Percentiles rank a stretch among this genome's conserved stretches.
phyloP scores from a whole-genome alignment of 2,329 filamentous ascomycete species.

The Alternaria panax region DNA sequence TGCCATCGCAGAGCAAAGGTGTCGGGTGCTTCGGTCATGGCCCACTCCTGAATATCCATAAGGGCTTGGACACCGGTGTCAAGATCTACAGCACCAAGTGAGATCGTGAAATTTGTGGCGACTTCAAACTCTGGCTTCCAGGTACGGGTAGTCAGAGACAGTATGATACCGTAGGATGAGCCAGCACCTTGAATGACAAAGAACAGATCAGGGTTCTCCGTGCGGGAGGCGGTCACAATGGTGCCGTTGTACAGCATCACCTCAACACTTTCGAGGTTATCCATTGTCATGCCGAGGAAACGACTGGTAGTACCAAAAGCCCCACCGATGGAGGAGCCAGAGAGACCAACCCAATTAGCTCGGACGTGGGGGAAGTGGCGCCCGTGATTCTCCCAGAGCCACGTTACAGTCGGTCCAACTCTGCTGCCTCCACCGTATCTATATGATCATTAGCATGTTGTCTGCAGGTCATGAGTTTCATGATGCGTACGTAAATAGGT shows the following conservation, averaged over 20 bases:
- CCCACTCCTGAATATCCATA: conserved; percentile 23
- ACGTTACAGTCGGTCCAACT: conserved; percentile 23
- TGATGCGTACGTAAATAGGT: conserved; percentile 4
- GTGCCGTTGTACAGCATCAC: conserved; percentile 26
- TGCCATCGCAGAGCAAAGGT: conserved; percentile 26
- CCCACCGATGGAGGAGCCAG: conserved; percentile 22
- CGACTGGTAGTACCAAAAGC: conserved; percentile 27
- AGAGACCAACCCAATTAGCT: conserved; percentile 22
- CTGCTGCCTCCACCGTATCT: conserved; percentile 26
- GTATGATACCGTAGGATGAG: conserved; percentile 22
- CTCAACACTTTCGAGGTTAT: conserved; percentile 24
- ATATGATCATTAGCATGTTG: conserved; percentile 3
- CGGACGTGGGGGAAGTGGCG: conserved; percentile 29
- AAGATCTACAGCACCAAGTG: conserved; percentile 18
- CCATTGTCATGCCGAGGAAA: conserved; percentile 24
- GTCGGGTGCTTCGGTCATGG: conserved; percentile 22
- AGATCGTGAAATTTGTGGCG: conserved; percentile 24
- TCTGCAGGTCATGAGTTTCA: background rate
- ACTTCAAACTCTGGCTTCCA: conserved; percentile 21
- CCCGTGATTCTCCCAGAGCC: conserved; percentile 26
- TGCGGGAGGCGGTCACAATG: conserved; percentile 27
- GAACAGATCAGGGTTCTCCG: conserved; percentile 29
- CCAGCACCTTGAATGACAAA: conserved; percentile 31
- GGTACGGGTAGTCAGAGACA: conserved; percentile 23
- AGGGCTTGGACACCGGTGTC: conserved; percentile 22